phyloP scores from a whole-genome alignment of 2,329 filamentous ascomycete genomes.

The Epichloe uncinata region DNA sequence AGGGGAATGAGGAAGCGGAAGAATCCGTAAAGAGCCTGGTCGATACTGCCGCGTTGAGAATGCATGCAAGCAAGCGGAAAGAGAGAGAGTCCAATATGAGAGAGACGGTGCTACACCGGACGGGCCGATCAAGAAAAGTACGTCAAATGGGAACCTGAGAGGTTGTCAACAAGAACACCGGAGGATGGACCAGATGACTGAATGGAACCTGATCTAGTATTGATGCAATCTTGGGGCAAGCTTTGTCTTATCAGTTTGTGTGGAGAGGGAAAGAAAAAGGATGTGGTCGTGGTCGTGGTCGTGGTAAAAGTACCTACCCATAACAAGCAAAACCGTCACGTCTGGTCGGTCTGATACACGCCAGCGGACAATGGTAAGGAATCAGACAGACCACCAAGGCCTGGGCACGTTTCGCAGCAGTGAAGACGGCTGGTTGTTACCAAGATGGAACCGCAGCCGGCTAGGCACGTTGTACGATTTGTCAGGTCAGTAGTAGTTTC shows the following conservation, averaged over 20 bases:
- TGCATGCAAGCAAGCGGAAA: neutral
- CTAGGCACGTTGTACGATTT: neutral
- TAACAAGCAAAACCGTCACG: no score
- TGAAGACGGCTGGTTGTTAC: neutral
- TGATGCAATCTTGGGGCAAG: slow-evolving; percentile 1
- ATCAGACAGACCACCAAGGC: no score
- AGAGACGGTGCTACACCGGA: no score
- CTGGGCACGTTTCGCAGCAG: no score
- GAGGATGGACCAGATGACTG: neutral
- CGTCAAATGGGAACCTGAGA: slow-evolving; percentile 1
- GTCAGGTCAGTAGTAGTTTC: neutral
- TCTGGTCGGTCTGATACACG: no score
- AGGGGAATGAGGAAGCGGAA: no score
- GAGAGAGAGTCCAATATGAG: no score
- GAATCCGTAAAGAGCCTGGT: no score
- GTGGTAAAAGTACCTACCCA: no score
- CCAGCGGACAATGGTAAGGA: no score
- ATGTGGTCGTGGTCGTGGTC: no score
- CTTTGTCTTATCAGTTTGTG: neutral
- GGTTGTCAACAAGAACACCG: neutral
- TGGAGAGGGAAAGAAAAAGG: no score
- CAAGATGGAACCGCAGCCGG: neutral
- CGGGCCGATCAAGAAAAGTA: neutral
- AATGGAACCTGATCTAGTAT: neutral
- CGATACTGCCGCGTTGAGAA: neutral